Base-by-base conservation (phyloP, 2,329 filamentous ascomycete species). In the Tolypocladium ovalisporum region DNA sequence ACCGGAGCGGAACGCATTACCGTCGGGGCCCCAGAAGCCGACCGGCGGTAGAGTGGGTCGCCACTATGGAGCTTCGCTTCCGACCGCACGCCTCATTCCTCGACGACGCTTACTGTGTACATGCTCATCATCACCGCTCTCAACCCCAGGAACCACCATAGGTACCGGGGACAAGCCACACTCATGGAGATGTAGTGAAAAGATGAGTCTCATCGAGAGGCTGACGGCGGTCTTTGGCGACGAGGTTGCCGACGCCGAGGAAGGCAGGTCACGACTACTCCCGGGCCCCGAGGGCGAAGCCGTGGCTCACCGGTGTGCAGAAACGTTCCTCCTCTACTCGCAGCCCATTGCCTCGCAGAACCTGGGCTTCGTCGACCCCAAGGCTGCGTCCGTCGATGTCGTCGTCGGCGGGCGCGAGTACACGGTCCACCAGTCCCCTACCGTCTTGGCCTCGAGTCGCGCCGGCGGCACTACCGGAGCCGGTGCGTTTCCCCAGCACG, bases 321-420 rank as follows among this genome's bases (percentile, higher is more conserved):
- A 97, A 75, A 89, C 90, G 5, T 97, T 96, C 67, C 74, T 92
- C 40, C 79, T 97, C 57, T 97, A 96, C 76, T 87, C 90, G 49
- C 85, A 88, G 68, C 75, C 83, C 22, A 82, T 90, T 32, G 85
- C 88, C 0, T 88, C 87, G 15, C 83, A 85, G 56, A 86, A 91
- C 64, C 84, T 97, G 12, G 94, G 93, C 67, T 94, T 97, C 72
- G 75, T 97, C 61, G 87, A 96, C 69, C 76, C 88, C 19, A 84
- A 81, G 62, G 84, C 88, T 12, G 69, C 79, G 1, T 72, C 75
- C 2, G 70, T 97, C 39, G 82, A 89, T 15, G 68, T 96, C 58
- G 79, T 79, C 37, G 80, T 97, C 60, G 83, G 77, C 56, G 85
- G 79, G 57, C 79, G 78, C 55, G 89, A 96, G 66, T 84, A 90